Percentiles rank a stretch among this genome's conserved stretches.
Conservation (phyloP, 108 stramenopile species). For the Aureococcus anophagefferens region DNA sequence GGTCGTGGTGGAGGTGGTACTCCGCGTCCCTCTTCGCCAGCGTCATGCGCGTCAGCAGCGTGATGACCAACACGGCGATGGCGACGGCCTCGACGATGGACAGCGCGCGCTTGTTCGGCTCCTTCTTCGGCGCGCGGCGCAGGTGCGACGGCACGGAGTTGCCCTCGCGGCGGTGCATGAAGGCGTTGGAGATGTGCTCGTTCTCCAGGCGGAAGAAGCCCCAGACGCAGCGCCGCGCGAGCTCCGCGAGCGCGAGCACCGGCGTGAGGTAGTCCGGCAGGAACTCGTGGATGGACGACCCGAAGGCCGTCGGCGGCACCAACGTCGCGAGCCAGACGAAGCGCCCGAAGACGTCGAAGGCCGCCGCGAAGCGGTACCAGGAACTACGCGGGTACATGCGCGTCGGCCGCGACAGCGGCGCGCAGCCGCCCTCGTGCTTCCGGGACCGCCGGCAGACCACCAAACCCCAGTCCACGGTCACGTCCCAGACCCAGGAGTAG, state of each 20-base stretch:
- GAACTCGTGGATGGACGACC: background rate
- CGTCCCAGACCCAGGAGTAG: constrained; percentile 78
- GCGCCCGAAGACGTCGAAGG: constrained; percentile 52
- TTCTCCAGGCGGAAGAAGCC: constrained; percentile 75
- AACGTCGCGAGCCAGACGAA: constrained; percentile 80
- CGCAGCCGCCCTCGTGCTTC: constrained; percentile 3
- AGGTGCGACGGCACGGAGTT: background rate
- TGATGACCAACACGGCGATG: background rate
- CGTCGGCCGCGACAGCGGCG: constrained; percentile 60
- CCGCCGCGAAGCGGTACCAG: constrained; percentile 58
- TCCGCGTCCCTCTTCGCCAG: too few relatives aligned
- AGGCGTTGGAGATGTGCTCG: constrained; percentile 7
- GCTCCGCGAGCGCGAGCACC: constrained; percentile 62
- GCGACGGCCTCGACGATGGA: background rate
- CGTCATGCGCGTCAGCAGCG: too few relatives aligned
- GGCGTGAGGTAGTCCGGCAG: constrained; percentile 69
- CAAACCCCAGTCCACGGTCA: constrained; percentile 85
- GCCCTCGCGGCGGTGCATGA: background rate
- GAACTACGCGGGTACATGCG: constrained; percentile 66
- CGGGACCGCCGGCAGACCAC: constrained; percentile 9
- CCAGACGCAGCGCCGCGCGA: constrained; percentile 76
- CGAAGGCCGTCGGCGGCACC: constrained; percentile 45
- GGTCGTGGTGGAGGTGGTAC: too few relatives aligned
- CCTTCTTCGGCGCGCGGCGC: background rate
- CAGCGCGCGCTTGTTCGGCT: background rate